A percentile compares a stretch with the other conserved stretches of the same genome.
phyloP scores from a whole-genome alignment of 768 basidiomycete species.

The Hygrocybe punicea region DNA sequence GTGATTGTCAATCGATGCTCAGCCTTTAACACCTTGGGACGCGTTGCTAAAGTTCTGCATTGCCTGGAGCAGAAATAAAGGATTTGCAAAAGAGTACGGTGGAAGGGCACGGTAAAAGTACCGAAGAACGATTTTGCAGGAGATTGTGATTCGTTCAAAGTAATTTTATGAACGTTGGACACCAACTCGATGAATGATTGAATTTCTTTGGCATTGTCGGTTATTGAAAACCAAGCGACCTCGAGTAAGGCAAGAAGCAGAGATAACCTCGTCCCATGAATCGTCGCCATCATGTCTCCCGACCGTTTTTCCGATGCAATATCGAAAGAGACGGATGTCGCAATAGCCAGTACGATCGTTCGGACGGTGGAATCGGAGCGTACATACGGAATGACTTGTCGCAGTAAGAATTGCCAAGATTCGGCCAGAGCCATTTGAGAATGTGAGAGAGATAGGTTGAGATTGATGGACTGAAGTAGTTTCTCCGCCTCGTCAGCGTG shows the following conservation, averaged over 20 bases:
- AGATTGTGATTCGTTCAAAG: constrained; percentile 70
- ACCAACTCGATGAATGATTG: constrained; percentile 60
- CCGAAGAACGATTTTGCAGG: constrained; percentile 73
- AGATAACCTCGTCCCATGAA: constrained; percentile 72
- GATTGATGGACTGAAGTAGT: constrained; percentile 69
- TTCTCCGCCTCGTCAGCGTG: constrained; percentile 51
- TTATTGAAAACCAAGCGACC: constrained; percentile 67
- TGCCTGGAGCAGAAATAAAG: constrained; percentile 74
- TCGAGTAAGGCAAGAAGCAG: constrained; percentile 78
- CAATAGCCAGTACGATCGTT: constrained; percentile 52
- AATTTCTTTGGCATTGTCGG: constrained; percentile 53
- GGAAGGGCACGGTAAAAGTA: constrained; percentile 62
- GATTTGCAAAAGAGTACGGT: constrained; percentile 74
- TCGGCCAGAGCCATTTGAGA: constrained; percentile 70
- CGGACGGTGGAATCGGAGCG: constrained; percentile 58
- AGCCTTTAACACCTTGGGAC: constrained; percentile 51
- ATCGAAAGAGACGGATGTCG: constrained; percentile 59
- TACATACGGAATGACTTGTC: constrained; percentile 60
- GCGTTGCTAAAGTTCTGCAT: constrained; percentile 47
- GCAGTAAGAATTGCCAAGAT: constrained; percentile 73
- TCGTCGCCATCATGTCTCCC: constrained; percentile 81
- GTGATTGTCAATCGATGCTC: constrained; percentile 61
- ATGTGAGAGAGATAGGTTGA: constrained; percentile 83
- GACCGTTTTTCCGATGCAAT: constrained; percentile 65
- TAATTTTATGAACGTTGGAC: constrained; percentile 57